Base-by-base conservation (phyloP, 1,139 yeast species). In the Pneumocystis oryctolagi region DNA sequence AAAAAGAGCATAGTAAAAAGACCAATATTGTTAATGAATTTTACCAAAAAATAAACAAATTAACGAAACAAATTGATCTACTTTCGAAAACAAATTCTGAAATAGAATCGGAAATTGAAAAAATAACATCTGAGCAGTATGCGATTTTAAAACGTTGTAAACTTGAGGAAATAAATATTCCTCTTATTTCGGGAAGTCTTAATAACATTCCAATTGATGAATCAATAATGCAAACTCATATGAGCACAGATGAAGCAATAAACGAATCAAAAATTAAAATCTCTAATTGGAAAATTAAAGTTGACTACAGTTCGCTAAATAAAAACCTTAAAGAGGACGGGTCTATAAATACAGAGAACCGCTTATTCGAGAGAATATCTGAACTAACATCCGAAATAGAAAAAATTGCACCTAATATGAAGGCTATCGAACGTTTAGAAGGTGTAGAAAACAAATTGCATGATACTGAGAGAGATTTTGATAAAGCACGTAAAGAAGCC, bases 351-450 rank as follows among this genome's bases (percentile, higher is more conserved):
- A 71, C 72, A 25, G 75, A 73, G 28, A 71, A 72, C 39, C 76
- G 74, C 34, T 71, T 82, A 31, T 79, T 76, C 61, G 80, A 78
- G 6, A 73, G 79, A 62, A 76, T 84, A 16, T 80, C 80, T 64
- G 78, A 79, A 0, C 79, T 85, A 60, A 77, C 83, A 3, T 80
- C 81, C 39, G 82, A 79, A 53, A 74, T 90, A 62, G 85, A 82
- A 60, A 75, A 76, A 61, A 76, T 88, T 69, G 83, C 89, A 31
- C 96, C 96, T 18, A 89, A 89, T 72, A 78, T 84, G 34, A 85
- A 86, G 68, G 96, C 97, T 0, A 77, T 81, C 34, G 95, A 87
- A 66, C 80, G 96, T 70, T 78, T 88, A 62, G 80, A 77, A 60
- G 92, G 86, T 64, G 88, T 87, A 4, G 85, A 85, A 68, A 75